Evolutionary conservation across 1,139 yeast genomes (phyloP), one percentile per base, ranked within the genome.

Genomic region (Yamadazyma atmosphaerica): DNA sequence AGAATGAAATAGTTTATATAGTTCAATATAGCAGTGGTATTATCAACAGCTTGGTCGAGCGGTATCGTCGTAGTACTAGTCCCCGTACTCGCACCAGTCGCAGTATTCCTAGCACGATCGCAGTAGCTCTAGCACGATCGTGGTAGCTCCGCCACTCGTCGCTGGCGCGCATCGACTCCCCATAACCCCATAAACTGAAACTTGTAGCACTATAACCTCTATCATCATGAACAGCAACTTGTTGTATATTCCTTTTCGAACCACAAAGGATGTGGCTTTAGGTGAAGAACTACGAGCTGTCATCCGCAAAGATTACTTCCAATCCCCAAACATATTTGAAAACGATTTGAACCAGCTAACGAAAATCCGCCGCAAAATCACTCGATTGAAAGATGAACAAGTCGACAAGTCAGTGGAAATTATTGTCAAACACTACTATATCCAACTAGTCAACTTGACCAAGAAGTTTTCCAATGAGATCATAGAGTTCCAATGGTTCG

Each of bases 401-500:
- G 47, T 51, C 1, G 48, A 50, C 16, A 39, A 35, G 5, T 41
- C 52, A 8, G 45, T 53, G 21, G 58, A 55, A 26, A 39, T 42
- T 2, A 19, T 48, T 0, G 40, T 71, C 15, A 50, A 52, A 26
- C 55, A 58, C 18, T 76, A 74, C 50, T 65, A 59, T 42, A 49
- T 51, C 14, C 60, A 62, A 16, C 42, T 75, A 12, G 41, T 51
- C 5, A 52, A 54, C n/a, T 33, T 75, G 2, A 52, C 52, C 15
- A 43, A 47, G 33, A 74, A 70, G 47, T 72, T 77, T 37, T 72
- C 77, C 1, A 61, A 63, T 33, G 74, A 72, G 34, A 50, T 58
- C 4, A 46, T 78, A 4, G 77, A 72, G 33, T 84, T 86, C 51
- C 69, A 78, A 1, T 89, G 96, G 97, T 77, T 66, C 51, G 81